Base-by-base conservation (phyloP, 768 basidiomycete genomes). In the Boletus bicolor region DNA sequence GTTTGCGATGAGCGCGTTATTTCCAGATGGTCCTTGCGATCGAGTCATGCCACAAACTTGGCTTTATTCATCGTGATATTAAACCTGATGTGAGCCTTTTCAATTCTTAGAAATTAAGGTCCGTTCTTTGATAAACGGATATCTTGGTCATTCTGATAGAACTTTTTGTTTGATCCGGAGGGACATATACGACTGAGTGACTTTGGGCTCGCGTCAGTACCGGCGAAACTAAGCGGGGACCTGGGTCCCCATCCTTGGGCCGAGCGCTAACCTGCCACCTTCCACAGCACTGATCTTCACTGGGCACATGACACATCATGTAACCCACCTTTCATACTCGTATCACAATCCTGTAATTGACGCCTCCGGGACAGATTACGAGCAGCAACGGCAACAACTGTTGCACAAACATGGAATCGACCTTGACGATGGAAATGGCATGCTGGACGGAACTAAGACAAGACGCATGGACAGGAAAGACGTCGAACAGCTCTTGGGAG, bases 61-160 rank as follows among this genome's bases (percentile, higher is more conserved):
- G 95, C 10, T 98, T 95, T 75, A 97, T 98, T 66, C 96, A 98
- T 76, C 84, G 96, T 58, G 96, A 99, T 76, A 95, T 98, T 75
- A 95, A 97, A 73, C 91, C 93, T 64, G 91, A 95, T 73, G 89
- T 91, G 71, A 69, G 84, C 74, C 35, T 26, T 53, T 19, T 59
- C 51, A 59, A 63, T 63, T 60, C 49, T 59, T 66, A 41, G 38
- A 61, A 51, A 72, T 71, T 65, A 65, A 67, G 62, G 67, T 54
- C 64, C 65, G 26, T 53, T 67, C 37, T 61, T 51, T 63, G 58
- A 61, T 68, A 64, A 63, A 55, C 50, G 61, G 35, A 39, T 62
- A 54, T 63, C 58, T 56, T 62, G 55, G 61, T 53, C 59, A 46
- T 69, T 56, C 63, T 57, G 43, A 54, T 69, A 93, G 91, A 98